These are phyloP conservation scores for Pythium monospermum DNA, from an alignment of 352 stramenopile species.

Conservation along the genomic window DNA sequence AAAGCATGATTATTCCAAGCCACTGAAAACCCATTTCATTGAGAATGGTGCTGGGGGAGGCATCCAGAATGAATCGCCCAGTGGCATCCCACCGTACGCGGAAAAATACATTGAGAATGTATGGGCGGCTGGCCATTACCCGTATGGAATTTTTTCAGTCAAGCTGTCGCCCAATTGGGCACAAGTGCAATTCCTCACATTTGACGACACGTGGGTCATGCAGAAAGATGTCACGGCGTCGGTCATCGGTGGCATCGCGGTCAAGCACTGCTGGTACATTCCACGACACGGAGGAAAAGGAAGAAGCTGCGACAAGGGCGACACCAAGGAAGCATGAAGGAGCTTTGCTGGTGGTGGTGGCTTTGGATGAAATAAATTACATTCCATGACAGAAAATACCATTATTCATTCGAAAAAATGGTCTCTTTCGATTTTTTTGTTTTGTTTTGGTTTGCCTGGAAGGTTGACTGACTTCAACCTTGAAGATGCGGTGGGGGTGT, in stretches of 20 bases:
- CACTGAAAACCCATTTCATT: constrained; percentile 60
- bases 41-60: constrained; percentile 74
- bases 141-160: constrained; percentile 76
- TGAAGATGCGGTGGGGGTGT: too few species aligned
- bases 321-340: constrained; percentile 6
- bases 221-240: constrained; percentile 41
- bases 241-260: constrained; percentile 45
- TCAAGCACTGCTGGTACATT: constrained; percentile 77
- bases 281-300: constrained; percentile 36
- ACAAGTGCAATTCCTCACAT: constrained; percentile 65
- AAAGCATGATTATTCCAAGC: constrained; percentile 56
- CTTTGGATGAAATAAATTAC: too few species aligned
- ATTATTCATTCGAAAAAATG: constrained; percentile 1
- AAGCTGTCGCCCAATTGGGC: constrained; percentile 55
- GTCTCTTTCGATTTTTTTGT: not conserved
- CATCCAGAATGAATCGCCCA: constrained; percentile 76
- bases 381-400: too few species aligned
- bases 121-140: constrained; percentile 56
- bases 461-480: not conserved
- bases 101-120: constrained; percentile 40
- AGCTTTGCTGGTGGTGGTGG: not conserved
- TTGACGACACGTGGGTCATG: constrained; percentile 61
- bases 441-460: not conserved
- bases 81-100: constrained; percentile 53
- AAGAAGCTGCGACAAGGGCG: constrained; percentile 2